Conservation (phyloP, 306 rosid species). For the Inga laurina region DNA sequence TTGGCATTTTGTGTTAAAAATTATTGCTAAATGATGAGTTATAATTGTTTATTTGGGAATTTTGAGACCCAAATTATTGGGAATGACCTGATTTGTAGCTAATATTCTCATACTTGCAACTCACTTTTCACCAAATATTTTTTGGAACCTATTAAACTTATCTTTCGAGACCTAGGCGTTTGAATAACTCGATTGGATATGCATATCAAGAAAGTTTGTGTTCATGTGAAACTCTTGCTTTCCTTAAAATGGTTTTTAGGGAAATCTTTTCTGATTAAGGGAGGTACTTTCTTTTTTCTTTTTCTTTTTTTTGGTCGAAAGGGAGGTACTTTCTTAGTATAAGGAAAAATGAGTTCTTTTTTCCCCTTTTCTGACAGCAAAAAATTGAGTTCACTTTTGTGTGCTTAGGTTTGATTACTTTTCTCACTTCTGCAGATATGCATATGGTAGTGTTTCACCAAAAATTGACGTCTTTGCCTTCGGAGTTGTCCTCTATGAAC, state of each 20-base stretch:
- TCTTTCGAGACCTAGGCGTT: background rate
- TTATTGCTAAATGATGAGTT: too few relatives aligned
- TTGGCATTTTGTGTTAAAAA: too few relatives aligned
- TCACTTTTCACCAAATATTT: too few relatives aligned
- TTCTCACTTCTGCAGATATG: conserved; percentile 34
- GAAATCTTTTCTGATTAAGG: too few relatives aligned
- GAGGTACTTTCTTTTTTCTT: background rate
- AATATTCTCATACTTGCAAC: too few relatives aligned
- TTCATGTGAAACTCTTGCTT: background rate
- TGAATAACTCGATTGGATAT: background rate
- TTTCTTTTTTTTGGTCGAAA: too few relatives aligned
- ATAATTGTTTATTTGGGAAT: too few relatives aligned
- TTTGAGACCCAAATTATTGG: too few relatives aligned
- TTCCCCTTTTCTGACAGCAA: background rate
- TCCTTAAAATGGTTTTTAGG: background rate
- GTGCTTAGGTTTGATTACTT: background rate
- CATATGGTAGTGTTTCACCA: conserved; percentile 52
- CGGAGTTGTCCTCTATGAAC: background rate
- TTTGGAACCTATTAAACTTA: too few relatives aligned
- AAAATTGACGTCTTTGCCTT: conserved; percentile 64
- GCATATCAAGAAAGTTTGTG: background rate
- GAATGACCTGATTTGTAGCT: too few relatives aligned
- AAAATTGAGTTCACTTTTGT: background rate
- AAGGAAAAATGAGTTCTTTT: too few relatives aligned
- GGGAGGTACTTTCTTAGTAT: background rate